Percentiles rank a stretch among this genome's conserved stretches.
Conservation (phyloP, 257 asterid species). For the Marsdenia floribunda region DNA sequence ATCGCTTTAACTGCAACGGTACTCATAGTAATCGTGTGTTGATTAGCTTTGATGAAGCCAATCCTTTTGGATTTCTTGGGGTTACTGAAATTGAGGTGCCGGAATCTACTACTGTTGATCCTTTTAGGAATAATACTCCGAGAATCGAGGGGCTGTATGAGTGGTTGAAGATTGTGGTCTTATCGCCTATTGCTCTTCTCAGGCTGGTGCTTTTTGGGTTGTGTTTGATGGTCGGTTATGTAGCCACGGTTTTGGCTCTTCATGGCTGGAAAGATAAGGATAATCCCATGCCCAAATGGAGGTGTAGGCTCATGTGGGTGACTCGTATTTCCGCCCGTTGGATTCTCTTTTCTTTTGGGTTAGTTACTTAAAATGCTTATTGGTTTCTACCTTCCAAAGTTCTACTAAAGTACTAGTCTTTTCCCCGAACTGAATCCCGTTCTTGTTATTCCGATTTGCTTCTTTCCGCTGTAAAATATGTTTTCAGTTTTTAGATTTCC, state of each 20-base stretch:
- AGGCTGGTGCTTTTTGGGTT: slow-evolving; percentile 67
- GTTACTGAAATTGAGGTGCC: slow-evolving; percentile 58
- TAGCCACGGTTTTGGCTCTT: slow-evolving; percentile 57
- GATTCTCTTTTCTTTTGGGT: slow-evolving; percentile 93
- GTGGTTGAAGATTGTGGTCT: slow-evolving; percentile 74
- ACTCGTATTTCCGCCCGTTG: slow-evolving; percentile 72
- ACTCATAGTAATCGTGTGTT: not conserved
- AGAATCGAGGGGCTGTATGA: slow-evolving; percentile 74
- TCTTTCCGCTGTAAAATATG: not conserved
- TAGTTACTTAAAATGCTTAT: slow-evolving; percentile 11
- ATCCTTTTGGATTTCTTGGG: slow-evolving; percentile 63
- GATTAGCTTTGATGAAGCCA: slow-evolving; percentile 24
- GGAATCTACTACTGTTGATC: slow-evolving; percentile 64
- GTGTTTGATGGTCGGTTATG: slow-evolving; percentile 57
- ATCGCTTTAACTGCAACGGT: not conserved
- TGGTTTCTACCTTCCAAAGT: not conserved
- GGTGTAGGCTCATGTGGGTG: slow-evolving; percentile 75
- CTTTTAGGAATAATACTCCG: slow-evolving; percentile 67
- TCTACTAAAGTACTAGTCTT: not conserved
- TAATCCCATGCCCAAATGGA: slow-evolving; percentile 86
- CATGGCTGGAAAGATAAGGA: slow-evolving; percentile 75
- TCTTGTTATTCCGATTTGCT: not conserved
- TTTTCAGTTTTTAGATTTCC: not conserved
- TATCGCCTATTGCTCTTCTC: slow-evolving; percentile 60
- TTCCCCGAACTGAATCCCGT: not conserved